Evolutionary conservation across 768 basidiomycete species (phyloP).

Genomic region (Russula sp.): DNA sequence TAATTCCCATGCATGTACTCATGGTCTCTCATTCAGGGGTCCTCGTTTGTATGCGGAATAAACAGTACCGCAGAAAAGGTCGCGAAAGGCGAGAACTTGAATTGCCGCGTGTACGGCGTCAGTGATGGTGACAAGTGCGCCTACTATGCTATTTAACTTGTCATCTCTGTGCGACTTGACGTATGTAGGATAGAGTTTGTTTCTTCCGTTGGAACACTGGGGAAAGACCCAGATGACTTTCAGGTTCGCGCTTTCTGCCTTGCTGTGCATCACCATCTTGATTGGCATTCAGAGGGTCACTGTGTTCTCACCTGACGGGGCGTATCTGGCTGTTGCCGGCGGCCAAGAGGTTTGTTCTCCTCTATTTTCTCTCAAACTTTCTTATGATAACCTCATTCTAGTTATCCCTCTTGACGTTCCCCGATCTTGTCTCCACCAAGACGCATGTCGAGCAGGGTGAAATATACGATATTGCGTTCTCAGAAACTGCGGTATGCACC

Average conservation of each 20-base stretch:
- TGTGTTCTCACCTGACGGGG: constrained; percentile 62
- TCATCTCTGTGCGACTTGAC: neutral
- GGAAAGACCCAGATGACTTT: constrained; percentile 63
- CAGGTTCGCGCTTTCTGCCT: constrained; percentile 46
- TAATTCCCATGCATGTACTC: neutral
- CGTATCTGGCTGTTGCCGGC: constrained; percentile 64
- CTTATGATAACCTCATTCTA: constrained; percentile 2
- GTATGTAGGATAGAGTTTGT: constrained; percentile 44
- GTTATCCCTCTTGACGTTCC: constrained; percentile 26
- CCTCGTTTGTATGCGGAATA: constrained; percentile 67
- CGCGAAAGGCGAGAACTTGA: constrained; percentile 65
- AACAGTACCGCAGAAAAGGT: constrained; percentile 67
- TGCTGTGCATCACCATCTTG: neutral
- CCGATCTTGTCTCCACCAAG: constrained; percentile 36
- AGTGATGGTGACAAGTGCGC: constrained; percentile 50
- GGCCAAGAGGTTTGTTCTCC: constrained; percentile 50
- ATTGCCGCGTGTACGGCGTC: constrained; percentile 68
- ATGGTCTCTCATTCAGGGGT: constrained; percentile 34
- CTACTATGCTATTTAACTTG: neutral
- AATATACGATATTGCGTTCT: constrained; percentile 83
- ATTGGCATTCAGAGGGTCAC: constrained; percentile 71
- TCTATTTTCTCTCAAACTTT: neutral
- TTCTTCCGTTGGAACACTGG: constrained; percentile 54
- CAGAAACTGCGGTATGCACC: constrained; percentile 46
- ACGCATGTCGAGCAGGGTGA: constrained; percentile 59